Conservation (phyloP, 2,329 filamentous ascomycete species). For the Fonsecaea erecta region DNA sequence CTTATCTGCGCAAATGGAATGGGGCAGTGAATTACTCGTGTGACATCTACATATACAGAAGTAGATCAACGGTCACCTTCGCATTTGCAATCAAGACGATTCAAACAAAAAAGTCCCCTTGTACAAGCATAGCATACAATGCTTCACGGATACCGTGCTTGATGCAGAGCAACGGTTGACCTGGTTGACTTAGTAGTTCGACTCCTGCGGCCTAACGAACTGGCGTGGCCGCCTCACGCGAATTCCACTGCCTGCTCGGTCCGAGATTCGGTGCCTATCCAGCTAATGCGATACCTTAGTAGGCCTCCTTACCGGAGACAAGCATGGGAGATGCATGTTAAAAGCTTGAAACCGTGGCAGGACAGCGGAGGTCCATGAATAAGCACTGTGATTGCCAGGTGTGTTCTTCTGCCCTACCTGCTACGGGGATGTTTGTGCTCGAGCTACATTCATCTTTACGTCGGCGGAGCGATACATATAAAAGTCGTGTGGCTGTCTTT, state of each 20-base stretch:
- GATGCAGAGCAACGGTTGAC: background rate
- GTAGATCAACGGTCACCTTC: background rate
- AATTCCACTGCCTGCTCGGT: no score
- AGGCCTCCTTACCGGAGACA: no score
- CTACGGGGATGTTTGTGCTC: background rate
- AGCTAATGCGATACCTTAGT: background rate
- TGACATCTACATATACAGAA: conserved; percentile 2
- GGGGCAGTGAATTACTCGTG: background rate
- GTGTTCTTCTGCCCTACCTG: no score
- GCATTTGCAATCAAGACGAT: background rate
- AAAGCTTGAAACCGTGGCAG: no score
- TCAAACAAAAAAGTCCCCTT: background rate
- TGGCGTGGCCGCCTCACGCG: no score
- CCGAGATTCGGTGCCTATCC: background rate
- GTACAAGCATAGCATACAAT: background rate
- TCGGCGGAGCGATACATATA: no score
- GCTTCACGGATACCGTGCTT: background rate
- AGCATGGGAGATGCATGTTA: no score
- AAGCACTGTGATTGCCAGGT: no score
- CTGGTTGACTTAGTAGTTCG: background rate
- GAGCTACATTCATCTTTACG: background rate
- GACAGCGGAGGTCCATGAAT: no score
- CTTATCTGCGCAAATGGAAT: background rate
- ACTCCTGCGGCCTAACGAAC: background rate
- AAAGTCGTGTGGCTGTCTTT: no score